Conservation (phyloP, 768 basidiomycete genomes). For the Exidia glandulosa region DNA sequence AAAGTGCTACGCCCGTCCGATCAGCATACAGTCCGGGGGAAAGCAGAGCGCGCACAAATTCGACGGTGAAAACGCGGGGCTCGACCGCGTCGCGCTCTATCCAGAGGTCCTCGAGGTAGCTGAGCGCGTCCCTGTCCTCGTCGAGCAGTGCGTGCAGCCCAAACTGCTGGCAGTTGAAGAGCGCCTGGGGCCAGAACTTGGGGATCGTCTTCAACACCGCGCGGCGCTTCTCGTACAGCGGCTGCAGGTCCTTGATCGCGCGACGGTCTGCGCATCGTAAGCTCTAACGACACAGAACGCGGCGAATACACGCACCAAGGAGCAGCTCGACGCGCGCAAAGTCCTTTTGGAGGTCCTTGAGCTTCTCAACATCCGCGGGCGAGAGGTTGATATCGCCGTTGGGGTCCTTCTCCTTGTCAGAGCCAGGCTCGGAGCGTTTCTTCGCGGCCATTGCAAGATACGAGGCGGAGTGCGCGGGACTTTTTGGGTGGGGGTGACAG, state of each 20-base stretch:
- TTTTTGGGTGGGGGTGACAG: neutral
- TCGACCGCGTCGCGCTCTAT: constrained; percentile 61
- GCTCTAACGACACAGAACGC: neutral
- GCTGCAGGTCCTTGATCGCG: constrained; percentile 42
- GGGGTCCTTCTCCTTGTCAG: constrained; percentile 61
- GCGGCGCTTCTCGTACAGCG: constrained; percentile 64
- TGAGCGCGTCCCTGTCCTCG: constrained; percentile 71
- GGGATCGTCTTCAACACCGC: constrained; percentile 50
- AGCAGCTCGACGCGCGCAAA: constrained; percentile 59
- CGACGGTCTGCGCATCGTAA: constrained; percentile 42
- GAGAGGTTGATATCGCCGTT: constrained; percentile 56
- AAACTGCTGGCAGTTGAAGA: constrained; percentile 61
- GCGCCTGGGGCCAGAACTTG: constrained; percentile 69
- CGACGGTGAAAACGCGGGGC: constrained; percentile 70
- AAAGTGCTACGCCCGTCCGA: constrained; percentile 44
- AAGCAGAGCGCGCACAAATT: constrained; percentile 59
- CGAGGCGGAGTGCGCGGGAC: neutral
- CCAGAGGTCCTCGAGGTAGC: constrained; percentile 80
- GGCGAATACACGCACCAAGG: constrained; percentile 40
- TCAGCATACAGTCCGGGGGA: neutral
- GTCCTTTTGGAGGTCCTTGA: constrained; percentile 55
- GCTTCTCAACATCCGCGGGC: constrained; percentile 61
- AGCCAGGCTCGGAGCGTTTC: constrained; percentile 74
- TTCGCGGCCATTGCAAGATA: constrained; percentile 12
- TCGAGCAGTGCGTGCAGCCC: constrained; percentile 58